These are phyloP conservation scores for Paramecium bursaria DNA, from an alignment of 73 alveolate species.

Conservation along the genomic window DNA sequence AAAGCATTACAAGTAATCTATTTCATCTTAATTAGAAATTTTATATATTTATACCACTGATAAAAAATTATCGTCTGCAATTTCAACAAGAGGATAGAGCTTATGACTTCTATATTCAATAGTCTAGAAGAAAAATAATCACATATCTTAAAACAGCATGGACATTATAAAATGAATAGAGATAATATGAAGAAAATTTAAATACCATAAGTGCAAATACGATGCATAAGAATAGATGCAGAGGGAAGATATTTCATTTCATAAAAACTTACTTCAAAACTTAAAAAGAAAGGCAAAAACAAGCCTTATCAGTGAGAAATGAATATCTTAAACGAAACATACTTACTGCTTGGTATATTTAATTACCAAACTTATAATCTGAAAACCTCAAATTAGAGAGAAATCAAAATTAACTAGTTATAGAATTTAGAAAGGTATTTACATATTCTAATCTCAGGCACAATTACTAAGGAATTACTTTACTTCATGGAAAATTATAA, in stretches of 20 bases:
- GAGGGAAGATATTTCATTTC: neutral
- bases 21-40: no score
- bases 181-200: conserved; percentile 49
- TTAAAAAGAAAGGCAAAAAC: neutral
- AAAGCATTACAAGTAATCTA: neutral
- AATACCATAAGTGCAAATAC: neutral
- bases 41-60: conserved; percentile 26
- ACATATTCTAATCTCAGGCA: neutral
- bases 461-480: neutral
- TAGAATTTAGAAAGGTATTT: conserved; percentile 5
- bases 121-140: neutral
- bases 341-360: conserved; percentile 55
- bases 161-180: neutral
- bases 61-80: neutral
- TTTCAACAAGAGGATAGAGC: neutral
- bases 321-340: conserved; percentile 1
- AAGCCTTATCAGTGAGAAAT: conserved; percentile 1
- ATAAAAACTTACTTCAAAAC: neutral
- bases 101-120: neutral
- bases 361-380: conserved; percentile 26
- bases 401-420: neutral
- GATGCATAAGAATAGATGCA: neutral
- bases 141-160: neutral
- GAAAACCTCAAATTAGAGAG: conserved; percentile 23
- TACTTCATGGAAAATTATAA: neutral